Base-by-base conservation (phyloP, 257 asterid genomes). In the Nicotiana otophora region DNA sequence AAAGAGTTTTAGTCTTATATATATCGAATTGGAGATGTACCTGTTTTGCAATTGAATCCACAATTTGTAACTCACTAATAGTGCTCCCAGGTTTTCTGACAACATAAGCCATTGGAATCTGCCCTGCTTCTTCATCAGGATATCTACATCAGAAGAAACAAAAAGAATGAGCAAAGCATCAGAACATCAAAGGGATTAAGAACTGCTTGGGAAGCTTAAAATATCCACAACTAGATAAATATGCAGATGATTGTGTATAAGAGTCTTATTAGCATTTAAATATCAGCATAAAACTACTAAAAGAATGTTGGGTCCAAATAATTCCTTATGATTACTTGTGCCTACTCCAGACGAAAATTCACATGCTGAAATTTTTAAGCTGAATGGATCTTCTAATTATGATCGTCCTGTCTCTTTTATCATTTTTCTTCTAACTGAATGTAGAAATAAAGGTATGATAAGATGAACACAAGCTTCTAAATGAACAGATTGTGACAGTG, bases 91-190 rank as follows among this genome's bases (percentile, higher is more conserved):
- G 97, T 87, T 86, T 93, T 76, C 97, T 90, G 76, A 96, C 98
- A 31, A 96, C 58, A 84, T 89, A 96, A 46, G 99, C 98, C 99
- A 96, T 90, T 2, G 99, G 99, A 87, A 94, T 92, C 91, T 96
- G 89, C 16, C 99, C 99, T 16, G 98, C 98, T 82, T 90, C 98
- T 78, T 96, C 98, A 83, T 96, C 97, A 0, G 98, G 99, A 87
- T 89, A 96, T 82, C 99, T 96, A 89, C 70, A 77, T 54, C 46
- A 19, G 34, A 81, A 69, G 19, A 80, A 19, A 63, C 42, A 36
- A 57, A 81, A 17, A 39, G 69, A 4, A n/a, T 0, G 16, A 5
- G 33, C 8, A 1, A 57, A 33, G 30, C 81, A 74, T 20, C 20
- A 5, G 48, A 51, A 54, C 31, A 16, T 36, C 61, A 54, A 39